Evolutionary conservation across 192 early-diverging fungal genomes (phyloP), one percentile per base, ranked within the genome.

Genomic region (Coemansia sp.): DNA sequence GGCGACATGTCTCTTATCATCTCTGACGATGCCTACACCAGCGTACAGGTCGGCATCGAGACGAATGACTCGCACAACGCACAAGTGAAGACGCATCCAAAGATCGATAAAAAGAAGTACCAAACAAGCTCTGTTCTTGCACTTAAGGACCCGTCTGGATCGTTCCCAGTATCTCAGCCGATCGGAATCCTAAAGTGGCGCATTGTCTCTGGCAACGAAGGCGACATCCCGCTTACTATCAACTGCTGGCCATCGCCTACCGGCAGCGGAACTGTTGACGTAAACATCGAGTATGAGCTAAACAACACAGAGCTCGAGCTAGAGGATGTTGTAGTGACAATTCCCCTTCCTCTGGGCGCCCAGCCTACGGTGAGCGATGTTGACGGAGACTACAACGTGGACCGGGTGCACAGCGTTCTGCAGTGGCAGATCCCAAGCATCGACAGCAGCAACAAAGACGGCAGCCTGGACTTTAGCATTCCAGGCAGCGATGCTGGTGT

Each of bases 171-270:
- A 26, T 88, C 89, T 60, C 92, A 92, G 76, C 83, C 94, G 14
- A 86, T 96, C 21, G 92, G 89, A 15, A 86, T 99, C 58, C 84
- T 99, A 45, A 91, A 91, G 77, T 99, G 95, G 95, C 90, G 94
- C 64, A 89, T 87, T 35, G 85, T 90, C 15, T 90, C 93, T 15
- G 87, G 85, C 61, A 92, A 95, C 75, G 96, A 97, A 51, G 91
- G 87, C 49, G 81, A 74, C 36, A 85, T 97, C 46, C 97, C 97
- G 49, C 86, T 99, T 16, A 66, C 71, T 9, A 81, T 98, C 76
- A 99, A 94, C 84, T 99, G 97, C 86, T 99, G 97, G 97, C 96
- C 97, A 23, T 92, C 94, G 20, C 94, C 93, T 34, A 86, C 89
- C 33, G 94, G 90, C 53, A 89, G 85, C 75, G 96, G 97, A 5